Base-by-base conservation (phyloP, 371 early-diverging fungal species). In the Mortierella sp. region DNA sequence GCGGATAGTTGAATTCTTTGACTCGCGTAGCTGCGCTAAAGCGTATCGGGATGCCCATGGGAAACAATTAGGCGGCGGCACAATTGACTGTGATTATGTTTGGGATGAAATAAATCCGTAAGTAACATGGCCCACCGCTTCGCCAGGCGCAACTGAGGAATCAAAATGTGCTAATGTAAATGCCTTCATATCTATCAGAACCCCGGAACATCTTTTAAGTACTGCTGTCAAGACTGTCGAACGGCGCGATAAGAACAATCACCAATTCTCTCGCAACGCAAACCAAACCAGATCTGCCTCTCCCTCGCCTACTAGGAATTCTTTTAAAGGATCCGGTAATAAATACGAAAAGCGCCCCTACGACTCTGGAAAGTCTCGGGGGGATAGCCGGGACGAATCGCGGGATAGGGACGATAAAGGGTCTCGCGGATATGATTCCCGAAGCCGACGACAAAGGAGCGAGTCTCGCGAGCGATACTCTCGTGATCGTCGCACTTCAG, bases 1-100 rank as follows among this genome's bases (percentile, higher is more conserved):
- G 43, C 63, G 74, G 22, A 65, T 73, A 26, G 51, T 84, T 3
- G 84, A 84, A 47, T 84, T 66, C 40, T 84, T 51, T 66, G 84
- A 84, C 24, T 58, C 70, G 14, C 84, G 84, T 18, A 62, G 61
- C 26, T 76, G 83, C 24, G 70, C 65, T 10, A 55, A 57, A 16
- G 84, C 84, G 0, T 71, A 70, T 32, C 52, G 69, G 28, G 70
- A 63, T 16, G 68, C 73, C 1, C 65, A 84, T n/a, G 69, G 64
- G 2, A 51, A 64, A 8, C 52, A 45, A 14, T 70, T 73, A 24
- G 55, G 30, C 14, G 66, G 57, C 16, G 78, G 73, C 5, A 49
- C 43, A 24, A 58, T 78, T 16, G 73, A 73, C 30, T 61, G 68
- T 30, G 47, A 66, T 26, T 73, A 63, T 70, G 73, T 69, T 2